A percentile compares a stretch with the other conserved stretches of the same genome.
These are phyloP conservation scores for Podospora anserina DNA, from an alignment of 495 filamentous ascomycete species.

Conservation along the genomic window DNA sequence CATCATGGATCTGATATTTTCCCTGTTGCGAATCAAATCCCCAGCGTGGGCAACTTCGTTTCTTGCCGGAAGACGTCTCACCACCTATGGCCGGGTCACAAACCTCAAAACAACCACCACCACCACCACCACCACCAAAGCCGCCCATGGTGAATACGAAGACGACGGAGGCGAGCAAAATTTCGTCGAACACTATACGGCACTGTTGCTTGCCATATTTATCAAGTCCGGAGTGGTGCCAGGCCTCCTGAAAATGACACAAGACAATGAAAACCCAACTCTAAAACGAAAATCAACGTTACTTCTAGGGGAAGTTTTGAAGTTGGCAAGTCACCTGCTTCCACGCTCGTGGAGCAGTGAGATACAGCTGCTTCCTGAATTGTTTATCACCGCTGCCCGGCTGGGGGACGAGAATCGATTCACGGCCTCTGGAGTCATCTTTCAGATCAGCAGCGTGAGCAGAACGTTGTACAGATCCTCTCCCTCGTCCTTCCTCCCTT, in stretches of 20 bases:
- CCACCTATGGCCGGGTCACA: conserved; percentile 88
- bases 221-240: conserved; percentile 78
- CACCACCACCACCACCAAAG: conserved; percentile 37
- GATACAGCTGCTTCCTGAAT: conserved; percentile 77
- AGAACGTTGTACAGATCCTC: conserved; percentile 83
- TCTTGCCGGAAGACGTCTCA: conserved; percentile 85
- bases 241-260: conserved; percentile 66
- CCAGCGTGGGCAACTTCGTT: conserved; percentile 97
- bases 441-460: conserved; percentile 96
- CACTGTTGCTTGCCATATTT: conserved; percentile 81
- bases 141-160: conserved; percentile 54
- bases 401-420: conserved; percentile 70
- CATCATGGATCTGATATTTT: conserved; percentile 83
- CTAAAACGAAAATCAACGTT: conserved; percentile 86
- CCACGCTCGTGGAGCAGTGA: conserved; percentile 73
- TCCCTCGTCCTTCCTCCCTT: conserved; percentile 39
- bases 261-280: conserved; percentile 68
- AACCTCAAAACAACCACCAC: conserved; percentile 63
- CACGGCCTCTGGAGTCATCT: conserved; percentile 79
- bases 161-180: conserved; percentile 69
- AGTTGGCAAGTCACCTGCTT: conserved; percentile 79
- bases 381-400: conserved; percentile 70
- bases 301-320: conserved; percentile 83
- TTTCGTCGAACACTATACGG: conserved; percentile 88
- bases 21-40: conserved; percentile 87